A percentile compares a stretch with the other conserved stretches of the same genome.
These are phyloP conservation scores for Gossypium australe DNA, from an alignment of 345 rosid genomes.

Conservation along the genomic window DNA sequence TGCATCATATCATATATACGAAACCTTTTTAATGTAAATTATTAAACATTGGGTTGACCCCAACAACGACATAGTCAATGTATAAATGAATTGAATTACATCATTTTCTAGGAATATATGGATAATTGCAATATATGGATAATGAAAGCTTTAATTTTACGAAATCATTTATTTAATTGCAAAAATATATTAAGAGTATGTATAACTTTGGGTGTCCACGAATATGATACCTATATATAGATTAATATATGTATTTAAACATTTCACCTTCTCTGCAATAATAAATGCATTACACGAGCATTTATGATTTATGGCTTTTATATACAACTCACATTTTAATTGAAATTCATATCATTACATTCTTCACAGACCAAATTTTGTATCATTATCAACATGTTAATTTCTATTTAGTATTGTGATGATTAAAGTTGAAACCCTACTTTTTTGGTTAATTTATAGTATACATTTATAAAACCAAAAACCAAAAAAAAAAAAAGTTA, in stretches of 20 bases:
- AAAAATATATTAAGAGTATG: not conserved
- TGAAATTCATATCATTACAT: not conserved
- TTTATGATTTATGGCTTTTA: constrained; percentile 8
- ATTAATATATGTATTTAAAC: not conserved
- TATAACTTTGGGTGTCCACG: not conserved
- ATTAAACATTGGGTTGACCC: not conserved
- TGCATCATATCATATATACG: not conserved
- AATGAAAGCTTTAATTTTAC: too few relatives aligned
- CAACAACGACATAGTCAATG: not conserved
- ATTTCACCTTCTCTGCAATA: constrained; percentile 14
- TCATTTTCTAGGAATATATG: constrained; percentile 6
- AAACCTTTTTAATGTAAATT: not conserved
- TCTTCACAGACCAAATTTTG: not conserved
- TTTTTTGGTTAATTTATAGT: too few relatives aligned
- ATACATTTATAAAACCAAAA: too few relatives aligned
- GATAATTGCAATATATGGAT: not conserved
- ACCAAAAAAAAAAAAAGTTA: too few relatives aligned
- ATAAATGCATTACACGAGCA: constrained; percentile 31
- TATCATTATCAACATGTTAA: constrained; percentile 1
- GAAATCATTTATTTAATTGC: too few relatives aligned
- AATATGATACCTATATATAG: not conserved
- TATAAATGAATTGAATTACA: not conserved
- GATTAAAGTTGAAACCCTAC: too few relatives aligned
- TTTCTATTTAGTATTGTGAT: not conserved
- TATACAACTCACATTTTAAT: not conserved